Percentiles rank a stretch among this genome's conserved stretches.
Evolutionary conservation across 768 basidiomycete species (phyloP).

Genomic region (Austroboletus festivus): DNA sequence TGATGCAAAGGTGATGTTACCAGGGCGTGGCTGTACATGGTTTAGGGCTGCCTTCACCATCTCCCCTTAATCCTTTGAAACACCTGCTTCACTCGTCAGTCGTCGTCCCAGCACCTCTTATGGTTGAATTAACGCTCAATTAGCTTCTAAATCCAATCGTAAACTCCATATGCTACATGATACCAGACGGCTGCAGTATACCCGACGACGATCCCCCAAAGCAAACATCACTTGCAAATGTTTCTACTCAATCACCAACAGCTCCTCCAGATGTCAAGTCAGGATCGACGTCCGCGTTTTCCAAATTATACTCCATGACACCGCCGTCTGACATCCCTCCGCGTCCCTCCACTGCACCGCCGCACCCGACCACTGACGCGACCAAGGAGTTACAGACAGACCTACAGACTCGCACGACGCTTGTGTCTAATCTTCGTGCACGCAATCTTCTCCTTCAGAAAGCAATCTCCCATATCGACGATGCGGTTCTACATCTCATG

Average conservation of each 20-base stretch:
- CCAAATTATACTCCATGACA: slow-evolving; percentile 11
- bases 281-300: slow-evolving; percentile 2
- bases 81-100: no score
- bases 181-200: slow-evolving; percentile 18
- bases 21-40: slow-evolving; percentile 5
- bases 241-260: slow-evolving; percentile 11
- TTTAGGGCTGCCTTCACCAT: background rate
- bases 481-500: slow-evolving; percentile 29
- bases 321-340: slow-evolving; percentile 15
- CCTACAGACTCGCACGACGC: slow-evolving; percentile 15
- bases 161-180: slow-evolving; percentile 29
- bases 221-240: slow-evolving; percentile 18
- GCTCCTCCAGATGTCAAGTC: slow-evolving; percentile 4
- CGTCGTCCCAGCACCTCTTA: background rate
- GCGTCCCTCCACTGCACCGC: slow-evolving; percentile 28
- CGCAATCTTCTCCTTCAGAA: slow-evolving; percentile 31
- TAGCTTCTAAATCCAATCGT: background rate
- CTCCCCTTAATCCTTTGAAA: slow-evolving; percentile 4
- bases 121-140: background rate
- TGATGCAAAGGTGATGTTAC: no score
- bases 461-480: slow-evolving; percentile 32
- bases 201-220: slow-evolving; percentile 9
- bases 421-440: slow-evolving; percentile 29
- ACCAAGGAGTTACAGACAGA: slow-evolving; percentile 9
- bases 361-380: slow-evolving; percentile 17